A percentile compares a stretch with the other conserved stretches of the same genome.
phyloP scores from a whole-genome alignment of 805 yeast genomes.

The Starmerella apicola region DNA sequence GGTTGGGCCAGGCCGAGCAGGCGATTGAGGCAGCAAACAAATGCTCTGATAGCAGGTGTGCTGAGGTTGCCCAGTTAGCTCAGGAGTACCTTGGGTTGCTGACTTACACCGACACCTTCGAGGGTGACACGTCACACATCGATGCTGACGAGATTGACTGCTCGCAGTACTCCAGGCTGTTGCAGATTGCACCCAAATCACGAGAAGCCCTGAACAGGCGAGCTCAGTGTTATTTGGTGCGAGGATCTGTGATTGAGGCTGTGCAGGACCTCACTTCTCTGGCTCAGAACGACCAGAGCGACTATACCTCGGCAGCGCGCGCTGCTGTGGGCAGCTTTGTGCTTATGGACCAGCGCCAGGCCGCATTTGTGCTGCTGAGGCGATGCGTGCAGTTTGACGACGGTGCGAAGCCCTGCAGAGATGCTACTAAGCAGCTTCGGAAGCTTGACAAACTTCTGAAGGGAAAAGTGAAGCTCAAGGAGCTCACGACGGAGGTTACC shows the following conservation, averaged over 20 bases:
- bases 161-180: conserved; percentile 4
- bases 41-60: conserved; percentile 17
- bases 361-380: conserved; percentile 40
- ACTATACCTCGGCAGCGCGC: conserved; percentile 24
- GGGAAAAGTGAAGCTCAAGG: conserved; percentile 8
- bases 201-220: conserved; percentile 23
- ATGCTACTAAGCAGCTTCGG: conserved; percentile 24
- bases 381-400: conserved; percentile 69
- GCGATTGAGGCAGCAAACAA: conserved; percentile 18
- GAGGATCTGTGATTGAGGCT: conserved; percentile 26
- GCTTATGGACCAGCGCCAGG: conserved; percentile 37
- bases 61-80: conserved; percentile 10
- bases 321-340: conserved; percentile 37
- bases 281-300: conserved; percentile 21
- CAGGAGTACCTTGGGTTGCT: conserved; percentile 1
- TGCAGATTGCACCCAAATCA: conserved; percentile 24
- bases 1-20: conserved; percentile 24
- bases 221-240: conserved; percentile 25
- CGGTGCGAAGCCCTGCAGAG: conserved; percentile 51
- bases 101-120: conserved; percentile 1
- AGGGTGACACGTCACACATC: neutral
- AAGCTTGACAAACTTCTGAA: conserved; percentile 22
- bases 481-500: conserved; percentile 6
- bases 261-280: conserved; percentile 26
- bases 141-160: conserved; percentile 7